Conservation (phyloP, 192 early-diverging fungal genomes). For the Polychytrium aggregatum region DNA sequence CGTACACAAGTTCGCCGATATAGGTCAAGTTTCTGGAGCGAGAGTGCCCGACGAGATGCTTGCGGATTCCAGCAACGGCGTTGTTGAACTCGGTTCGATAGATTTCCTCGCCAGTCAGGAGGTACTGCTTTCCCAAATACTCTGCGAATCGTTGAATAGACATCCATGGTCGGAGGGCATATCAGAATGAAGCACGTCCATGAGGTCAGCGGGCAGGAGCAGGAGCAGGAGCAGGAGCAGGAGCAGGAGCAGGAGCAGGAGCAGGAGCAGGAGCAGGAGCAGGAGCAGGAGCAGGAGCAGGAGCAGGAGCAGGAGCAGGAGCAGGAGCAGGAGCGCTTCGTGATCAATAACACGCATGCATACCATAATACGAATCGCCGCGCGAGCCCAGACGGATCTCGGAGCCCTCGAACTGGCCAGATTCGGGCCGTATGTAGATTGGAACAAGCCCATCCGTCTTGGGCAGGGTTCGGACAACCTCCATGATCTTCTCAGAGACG, state of each 20-base stretch:
- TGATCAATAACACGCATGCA: no score
- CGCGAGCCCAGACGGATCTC: constrained; percentile 65
- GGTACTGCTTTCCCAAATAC: constrained; percentile 84
- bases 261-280: no score
- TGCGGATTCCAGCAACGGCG: constrained; percentile 52
- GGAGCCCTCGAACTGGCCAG: constrained; percentile 40
- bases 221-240: no score
- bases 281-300: no score
- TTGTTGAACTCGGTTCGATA: constrained; percentile 59
- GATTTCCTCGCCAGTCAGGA: constrained; percentile 50
- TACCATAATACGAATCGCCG: constrained; percentile 88
- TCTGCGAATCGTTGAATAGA: no score
- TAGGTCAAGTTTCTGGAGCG: constrained; percentile 47
- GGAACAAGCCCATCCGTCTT: constrained; percentile 63
- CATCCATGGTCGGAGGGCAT: no score
- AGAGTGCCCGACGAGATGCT: constrained; percentile 46
- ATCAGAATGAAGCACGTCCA: no score
- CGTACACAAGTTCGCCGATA: constrained; percentile 42
- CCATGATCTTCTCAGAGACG: constrained; percentile 49
- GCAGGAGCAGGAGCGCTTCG: no score
- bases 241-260: no score
- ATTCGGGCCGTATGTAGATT: constrained; percentile 50
- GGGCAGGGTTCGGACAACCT: constrained; percentile 34
- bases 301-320: no score
- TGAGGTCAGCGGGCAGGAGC: no score